Conservation (phyloP, 1,139 yeast genomes). For the Yarrowia galli region DNA sequence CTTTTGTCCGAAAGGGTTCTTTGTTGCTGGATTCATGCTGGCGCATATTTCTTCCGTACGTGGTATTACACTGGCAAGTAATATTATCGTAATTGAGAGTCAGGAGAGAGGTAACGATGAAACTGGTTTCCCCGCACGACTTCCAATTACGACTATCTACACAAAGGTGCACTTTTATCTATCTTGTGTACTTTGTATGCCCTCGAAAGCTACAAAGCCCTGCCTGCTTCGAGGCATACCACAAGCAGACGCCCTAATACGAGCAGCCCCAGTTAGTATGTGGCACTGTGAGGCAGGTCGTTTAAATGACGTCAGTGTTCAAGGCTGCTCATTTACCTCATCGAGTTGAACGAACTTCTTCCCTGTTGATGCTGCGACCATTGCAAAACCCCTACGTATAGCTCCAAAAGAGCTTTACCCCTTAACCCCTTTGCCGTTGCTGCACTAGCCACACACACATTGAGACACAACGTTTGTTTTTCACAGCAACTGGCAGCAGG, state of each 20-base stretch:
- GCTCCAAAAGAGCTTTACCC: background rate
- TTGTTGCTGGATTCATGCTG: background rate
- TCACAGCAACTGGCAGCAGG: background rate
- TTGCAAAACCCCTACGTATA: too few species aligned
- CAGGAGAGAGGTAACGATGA: too few species aligned
- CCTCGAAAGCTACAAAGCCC: background rate
- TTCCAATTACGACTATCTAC: background rate
- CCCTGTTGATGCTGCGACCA: too few species aligned
- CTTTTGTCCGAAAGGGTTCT: background rate
- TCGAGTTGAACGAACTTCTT: too few species aligned
- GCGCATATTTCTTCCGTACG: conserved; percentile 5
- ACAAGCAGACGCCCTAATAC: background rate
- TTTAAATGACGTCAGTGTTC: too few species aligned
- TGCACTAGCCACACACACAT: background rate
- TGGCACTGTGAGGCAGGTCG: background rate
- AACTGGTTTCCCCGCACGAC: background rate
- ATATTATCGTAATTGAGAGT: background rate
- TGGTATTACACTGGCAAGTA: background rate
- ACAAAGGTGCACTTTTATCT: background rate
- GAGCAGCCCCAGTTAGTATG: background rate
- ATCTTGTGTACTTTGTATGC: background rate
- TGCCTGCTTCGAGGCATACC: conserved; percentile 6
- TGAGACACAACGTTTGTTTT: background rate
- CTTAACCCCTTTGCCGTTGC: background rate
- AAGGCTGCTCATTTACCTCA: too few species aligned